phyloP scores from a whole-genome alignment of 2,329 filamentous ascomycete species.

The Fusarium pilosicola region DNA sequence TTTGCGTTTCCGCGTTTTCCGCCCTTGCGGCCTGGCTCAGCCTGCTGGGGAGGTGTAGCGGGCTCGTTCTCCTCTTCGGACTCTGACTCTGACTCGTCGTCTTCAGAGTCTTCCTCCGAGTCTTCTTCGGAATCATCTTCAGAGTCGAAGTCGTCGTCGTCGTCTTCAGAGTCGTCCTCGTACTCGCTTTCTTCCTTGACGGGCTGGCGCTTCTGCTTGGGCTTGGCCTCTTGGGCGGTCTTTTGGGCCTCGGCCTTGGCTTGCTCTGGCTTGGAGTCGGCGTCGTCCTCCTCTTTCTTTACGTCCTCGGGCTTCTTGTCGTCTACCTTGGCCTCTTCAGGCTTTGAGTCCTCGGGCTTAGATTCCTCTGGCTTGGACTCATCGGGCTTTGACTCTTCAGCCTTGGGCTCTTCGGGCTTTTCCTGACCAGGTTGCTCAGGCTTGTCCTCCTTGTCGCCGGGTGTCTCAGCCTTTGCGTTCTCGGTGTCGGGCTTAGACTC shows the following conservation, averaged over 20 bases:
- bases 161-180: constrained; percentile 29
- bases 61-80: constrained; percentile 42
- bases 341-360: constrained; percentile 2
- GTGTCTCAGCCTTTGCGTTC: constrained; percentile 21
- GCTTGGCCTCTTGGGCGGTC: constrained; percentile 13
- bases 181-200: constrained; percentile 31
- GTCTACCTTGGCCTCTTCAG: constrained; percentile 9
- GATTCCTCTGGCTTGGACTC: constrained; percentile 2
- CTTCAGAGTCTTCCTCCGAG: constrained; percentile 29
- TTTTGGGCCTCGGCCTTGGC: constrained; percentile 14
- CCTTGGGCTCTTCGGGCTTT: background rate
- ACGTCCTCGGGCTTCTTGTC: constrained; percentile 19
- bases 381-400: background rate
- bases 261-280: constrained; percentile 14
- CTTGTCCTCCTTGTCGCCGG: constrained; percentile 8
- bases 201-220: constrained; percentile 19
- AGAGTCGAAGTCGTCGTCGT: constrained; percentile 28
- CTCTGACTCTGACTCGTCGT: constrained; percentile 35
- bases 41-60: constrained; percentile 37
- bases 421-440: constrained; percentile 7
- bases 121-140: constrained; percentile 35
- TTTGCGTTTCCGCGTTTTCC: constrained; percentile 18
- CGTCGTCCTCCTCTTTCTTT: constrained; percentile 14
- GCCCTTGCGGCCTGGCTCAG: constrained; percentile 14
- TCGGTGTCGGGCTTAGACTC: constrained; percentile 14